These are phyloP conservation scores for Saccharomycopsis fermentans DNA, from an alignment of 805 yeast species.

Conservation along the genomic window DNA sequence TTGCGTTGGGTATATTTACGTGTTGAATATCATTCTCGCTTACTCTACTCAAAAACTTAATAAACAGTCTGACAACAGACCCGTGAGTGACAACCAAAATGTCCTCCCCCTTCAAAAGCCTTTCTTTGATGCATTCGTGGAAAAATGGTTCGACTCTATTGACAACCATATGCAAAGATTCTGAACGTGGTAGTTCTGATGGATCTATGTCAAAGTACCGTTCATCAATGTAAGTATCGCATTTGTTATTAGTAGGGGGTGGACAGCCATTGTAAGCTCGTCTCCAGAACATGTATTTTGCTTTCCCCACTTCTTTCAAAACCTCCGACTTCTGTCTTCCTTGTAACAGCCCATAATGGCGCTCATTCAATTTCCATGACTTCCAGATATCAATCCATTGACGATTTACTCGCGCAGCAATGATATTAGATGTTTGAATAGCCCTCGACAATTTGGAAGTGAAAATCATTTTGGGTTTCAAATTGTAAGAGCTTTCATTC, in stretches of 20 bases:
- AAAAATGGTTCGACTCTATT: conserved; percentile 49
- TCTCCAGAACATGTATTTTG: conserved; percentile 69
- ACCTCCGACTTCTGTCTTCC: conserved; percentile 66
- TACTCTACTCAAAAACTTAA: conserved; percentile 56
- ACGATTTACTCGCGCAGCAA: conserved; percentile 45
- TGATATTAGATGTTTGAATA: conserved; percentile 61
- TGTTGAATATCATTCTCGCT: conserved; percentile 61
- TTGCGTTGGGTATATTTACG: conserved; percentile 75
- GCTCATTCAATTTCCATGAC: conserved; percentile 96
- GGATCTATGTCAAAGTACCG: conserved; percentile 31
- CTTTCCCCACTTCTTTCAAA: conserved; percentile 55
- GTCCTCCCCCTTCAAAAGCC: conserved; percentile 40
- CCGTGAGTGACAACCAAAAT: conserved; percentile 75
- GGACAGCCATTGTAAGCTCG: conserved; percentile 72
- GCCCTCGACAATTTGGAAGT: conserved; percentile 70
- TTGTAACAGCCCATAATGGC: conserved; percentile 97
- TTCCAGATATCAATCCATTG: conserved; percentile 68
- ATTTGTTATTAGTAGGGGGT: conserved; percentile 33
- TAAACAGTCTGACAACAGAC: conserved; percentile 64
- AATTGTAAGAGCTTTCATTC: conserved; percentile 30
- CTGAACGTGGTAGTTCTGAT: conserved; percentile 56
- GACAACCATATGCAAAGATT: conserved; percentile 64
- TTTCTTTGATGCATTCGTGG: conserved; percentile 39
- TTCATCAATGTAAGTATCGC: conserved; percentile 23
- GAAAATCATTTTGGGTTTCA: conserved; percentile 49